Percentiles rank a stretch among this genome's conserved stretches.
Conservation (phyloP, 768 basidiomycete genomes). For the Rhizopogon vesiculosus region DNA sequence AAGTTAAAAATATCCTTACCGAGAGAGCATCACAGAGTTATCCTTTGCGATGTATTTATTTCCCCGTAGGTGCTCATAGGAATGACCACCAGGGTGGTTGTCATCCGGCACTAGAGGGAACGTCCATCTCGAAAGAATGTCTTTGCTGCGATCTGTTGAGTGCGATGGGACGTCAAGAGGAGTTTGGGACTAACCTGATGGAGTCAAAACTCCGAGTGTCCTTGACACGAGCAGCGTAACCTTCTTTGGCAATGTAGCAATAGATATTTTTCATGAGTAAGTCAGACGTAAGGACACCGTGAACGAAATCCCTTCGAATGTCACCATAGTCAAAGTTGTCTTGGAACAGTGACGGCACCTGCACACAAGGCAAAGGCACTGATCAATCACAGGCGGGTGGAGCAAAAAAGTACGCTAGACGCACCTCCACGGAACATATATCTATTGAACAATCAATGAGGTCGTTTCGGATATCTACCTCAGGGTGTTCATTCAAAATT, state of each 20-base stretch:
- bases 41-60: conserved; percentile 87
- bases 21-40: conserved; percentile 73
- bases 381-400: not conserved
- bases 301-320: conserved; percentile 88
- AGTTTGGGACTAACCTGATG: conserved; percentile 54
- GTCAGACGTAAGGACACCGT: conserved; percentile 92
- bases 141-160: conserved; percentile 54
- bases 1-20: conserved; percentile 41
- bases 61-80: conserved; percentile 83
- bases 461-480: conserved; percentile 86
- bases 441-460: conserved; percentile 87
- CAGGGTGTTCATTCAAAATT: conserved; percentile 63
- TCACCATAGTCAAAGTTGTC: conserved; percentile 98
- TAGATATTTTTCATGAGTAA: conserved; percentile 92
- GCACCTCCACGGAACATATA: conserved; percentile 88
- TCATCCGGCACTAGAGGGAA: conserved; percentile 96
- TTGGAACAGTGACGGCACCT: conserved; percentile 95
- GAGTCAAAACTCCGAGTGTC: conserved; percentile 92
- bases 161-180: not conserved
- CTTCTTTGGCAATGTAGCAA: conserved; percentile 82
- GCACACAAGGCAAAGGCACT: conserved; percentile 2
- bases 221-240: conserved; percentile 90
- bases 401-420: conserved; percentile 7
- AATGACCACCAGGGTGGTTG: conserved; percentile 77
- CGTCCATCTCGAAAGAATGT: conserved; percentile 89